A percentile compares a stretch with the other conserved stretches of the same genome.
phyloP scores from a whole-genome alignment of 352 stramenopile species.

The Phytopythium ostracodes region DNA sequence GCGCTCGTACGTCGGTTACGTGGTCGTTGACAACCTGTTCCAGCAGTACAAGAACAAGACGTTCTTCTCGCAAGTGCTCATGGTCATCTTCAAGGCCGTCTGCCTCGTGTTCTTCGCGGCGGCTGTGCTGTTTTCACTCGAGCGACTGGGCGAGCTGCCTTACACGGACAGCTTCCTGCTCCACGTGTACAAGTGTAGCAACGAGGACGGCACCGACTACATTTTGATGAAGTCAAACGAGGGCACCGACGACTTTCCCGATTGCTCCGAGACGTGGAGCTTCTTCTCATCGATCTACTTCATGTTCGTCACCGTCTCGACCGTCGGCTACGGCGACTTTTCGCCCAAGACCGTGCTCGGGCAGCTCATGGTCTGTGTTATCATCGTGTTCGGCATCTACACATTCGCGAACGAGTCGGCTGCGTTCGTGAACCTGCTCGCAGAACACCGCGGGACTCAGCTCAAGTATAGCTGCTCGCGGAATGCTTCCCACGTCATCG shows the following conservation, averaged over 20 bases:
- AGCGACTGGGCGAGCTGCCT: conserved; percentile 77
- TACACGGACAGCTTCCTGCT: conserved; percentile 80
- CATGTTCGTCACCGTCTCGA: conserved; percentile 88
- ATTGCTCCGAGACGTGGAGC: conserved; percentile 79
- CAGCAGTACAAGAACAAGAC: conserved; percentile 71
- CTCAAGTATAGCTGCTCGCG: conserved; percentile 60
- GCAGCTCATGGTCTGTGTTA: conserved; percentile 69
- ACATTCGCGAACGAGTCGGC: conserved; percentile 83
- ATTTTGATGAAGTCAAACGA: conserved; percentile 52
- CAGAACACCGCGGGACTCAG: conserved; percentile 50
- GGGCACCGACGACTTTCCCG: conserved; percentile 40
- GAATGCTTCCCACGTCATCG: conserved; percentile 79
- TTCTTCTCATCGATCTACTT: conserved; percentile 89
- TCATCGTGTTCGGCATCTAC: conserved; percentile 87
- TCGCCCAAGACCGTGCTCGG: conserved; percentile 80
- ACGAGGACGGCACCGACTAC: conserved; percentile 31
- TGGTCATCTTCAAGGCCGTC: conserved; percentile 72
- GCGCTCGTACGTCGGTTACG: conserved; percentile 80
- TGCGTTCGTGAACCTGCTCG: conserved; percentile 72
- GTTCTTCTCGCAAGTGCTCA: conserved; percentile 70
- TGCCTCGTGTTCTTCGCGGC: conserved; percentile 84
- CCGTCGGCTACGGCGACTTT: conserved; percentile 85
- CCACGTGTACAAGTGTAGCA: conserved; percentile 83
- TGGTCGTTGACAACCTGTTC: conserved; percentile 75
- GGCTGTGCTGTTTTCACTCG: conserved; percentile 79